phyloP scores from a whole-genome alignment of 78 protist genomes.

The Monosiga brevicollis region DNA sequence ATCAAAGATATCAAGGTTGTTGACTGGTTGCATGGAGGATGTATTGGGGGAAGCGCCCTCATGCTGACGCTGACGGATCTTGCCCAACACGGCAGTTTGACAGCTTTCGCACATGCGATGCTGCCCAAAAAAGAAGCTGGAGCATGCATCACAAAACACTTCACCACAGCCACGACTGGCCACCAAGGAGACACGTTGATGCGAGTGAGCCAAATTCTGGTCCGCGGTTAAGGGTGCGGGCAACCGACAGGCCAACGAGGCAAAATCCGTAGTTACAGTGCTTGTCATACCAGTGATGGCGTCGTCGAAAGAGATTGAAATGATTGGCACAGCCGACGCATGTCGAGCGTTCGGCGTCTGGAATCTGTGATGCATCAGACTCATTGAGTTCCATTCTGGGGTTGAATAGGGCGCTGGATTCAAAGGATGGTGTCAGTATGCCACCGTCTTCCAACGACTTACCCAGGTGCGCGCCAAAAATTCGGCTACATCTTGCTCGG shows the following conservation, averaged over 20 bases:
- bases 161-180: constrained; percentile 35
- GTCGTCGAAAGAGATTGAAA: constrained; percentile 1
- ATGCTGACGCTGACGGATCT: neutral
- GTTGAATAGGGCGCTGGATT: neutral
- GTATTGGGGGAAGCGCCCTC: neutral
- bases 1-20: neutral
- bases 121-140: neutral
- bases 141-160: constrained; percentile 22
- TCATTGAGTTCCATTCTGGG: neutral
- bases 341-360: constrained; percentile 1
- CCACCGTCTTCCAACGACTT: no score
- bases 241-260: no score
- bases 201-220: no score
- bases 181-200: no score
- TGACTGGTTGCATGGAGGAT: neutral
- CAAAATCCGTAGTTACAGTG: no score
- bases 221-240: no score
- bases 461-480: neutral
- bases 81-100: neutral
- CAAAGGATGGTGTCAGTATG: neutral
- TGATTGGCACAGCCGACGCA: constrained; percentile 10
- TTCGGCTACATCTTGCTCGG: neutral
- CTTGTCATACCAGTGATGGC: no score
- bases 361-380: neutral
- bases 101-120: neutral